Percentiles rank a stretch among this genome's conserved stretches.
phyloP scores from a whole-genome alignment of 306 rosid genomes.

The Cucurbita maxima region DNA sequence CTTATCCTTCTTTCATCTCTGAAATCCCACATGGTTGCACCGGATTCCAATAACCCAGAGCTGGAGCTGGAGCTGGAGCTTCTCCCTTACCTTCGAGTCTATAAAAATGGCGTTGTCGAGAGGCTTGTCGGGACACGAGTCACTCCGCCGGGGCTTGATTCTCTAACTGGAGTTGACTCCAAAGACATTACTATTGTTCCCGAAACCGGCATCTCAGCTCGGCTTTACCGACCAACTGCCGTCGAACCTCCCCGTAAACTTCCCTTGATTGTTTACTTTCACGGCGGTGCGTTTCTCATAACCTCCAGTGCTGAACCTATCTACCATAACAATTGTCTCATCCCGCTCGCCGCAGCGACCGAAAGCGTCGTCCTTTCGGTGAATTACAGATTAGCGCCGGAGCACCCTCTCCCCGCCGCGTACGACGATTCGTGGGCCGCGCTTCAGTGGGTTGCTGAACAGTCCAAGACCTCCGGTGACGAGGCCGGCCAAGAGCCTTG shows the following conservation, averaged over 20 bases:
- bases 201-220: slow-evolving; percentile 42
- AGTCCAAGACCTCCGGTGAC: background rate
- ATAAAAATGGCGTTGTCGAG: slow-evolving; percentile 44
- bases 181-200: slow-evolving; percentile 47
- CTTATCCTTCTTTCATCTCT: background rate
- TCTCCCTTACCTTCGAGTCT: slow-evolving; percentile 51
- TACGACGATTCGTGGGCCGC: slow-evolving; percentile 61
- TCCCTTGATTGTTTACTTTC: slow-evolving; percentile 51
- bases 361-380: slow-evolving; percentile 40
- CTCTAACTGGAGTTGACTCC: slow-evolving; percentile 46
- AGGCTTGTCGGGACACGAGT: slow-evolving; percentile 43
- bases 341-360: slow-evolving; percentile 39
- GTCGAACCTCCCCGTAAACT: slow-evolving; percentile 14
- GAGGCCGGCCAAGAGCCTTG: slow-evolving; percentile 22
- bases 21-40: background rate
- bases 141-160: slow-evolving; percentile 35
- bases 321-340: slow-evolving; percentile 58
- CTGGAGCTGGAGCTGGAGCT: slow-evolving; percentile 31
- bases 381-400: slow-evolving; percentile 59
- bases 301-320: slow-evolving; percentile 47
- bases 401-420: slow-evolving; percentile 58
- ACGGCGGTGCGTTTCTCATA: slow-evolving; percentile 69
- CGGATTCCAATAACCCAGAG: slow-evolving; percentile 7
- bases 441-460: slow-evolving; percentile 44
- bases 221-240: slow-evolving; percentile 37